These are phyloP conservation scores for Pyricularia sp. DNA, from an alignment of 2,329 filamentous ascomycete species.

Conservation along the genomic window DNA sequence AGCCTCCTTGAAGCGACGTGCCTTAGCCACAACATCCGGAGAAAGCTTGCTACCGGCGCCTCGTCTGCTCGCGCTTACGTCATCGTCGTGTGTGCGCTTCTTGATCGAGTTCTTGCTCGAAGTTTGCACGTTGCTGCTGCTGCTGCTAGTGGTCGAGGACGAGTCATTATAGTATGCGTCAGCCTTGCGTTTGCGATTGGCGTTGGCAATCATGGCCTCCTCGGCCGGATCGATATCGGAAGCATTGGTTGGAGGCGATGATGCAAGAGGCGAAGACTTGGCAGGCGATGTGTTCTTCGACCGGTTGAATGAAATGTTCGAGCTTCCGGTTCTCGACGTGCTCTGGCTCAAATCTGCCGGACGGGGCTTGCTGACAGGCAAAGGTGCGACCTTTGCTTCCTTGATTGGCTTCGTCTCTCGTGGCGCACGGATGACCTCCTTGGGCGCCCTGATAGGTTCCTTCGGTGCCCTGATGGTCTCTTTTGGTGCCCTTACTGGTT, in stretches of 20 bases:
- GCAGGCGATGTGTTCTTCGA: conserved; percentile 40
- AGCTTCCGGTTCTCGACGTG: conserved; percentile 31
- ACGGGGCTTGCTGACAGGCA: background rate
- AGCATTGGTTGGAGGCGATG: conserved; percentile 51
- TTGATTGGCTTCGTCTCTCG: background rate
- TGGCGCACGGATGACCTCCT: background rate
- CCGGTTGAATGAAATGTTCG: conserved; percentile 15
- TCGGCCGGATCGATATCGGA: conserved; percentile 40
- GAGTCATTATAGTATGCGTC: conserved; percentile 7
- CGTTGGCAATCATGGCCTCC: conserved; percentile 9
- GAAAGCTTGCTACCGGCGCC: conserved; percentile 19
- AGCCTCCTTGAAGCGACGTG: conserved; percentile 39
- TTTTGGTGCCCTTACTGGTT: conserved; percentile 9
- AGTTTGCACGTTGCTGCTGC: background rate
- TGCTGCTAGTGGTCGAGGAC: background rate
- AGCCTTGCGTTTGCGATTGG: conserved; percentile 12
- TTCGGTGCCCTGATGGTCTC: background rate
- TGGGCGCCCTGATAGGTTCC: background rate
- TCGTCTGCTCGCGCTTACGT: background rate
- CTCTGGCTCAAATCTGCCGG: conserved; percentile 24
- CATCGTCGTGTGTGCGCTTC: conserved; percentile 9
- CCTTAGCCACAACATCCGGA: conserved; percentile 37
- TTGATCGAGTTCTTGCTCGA: conserved; percentile 19
- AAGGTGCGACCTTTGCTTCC: background rate
- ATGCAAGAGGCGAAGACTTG: conserved; percentile 53